Percentiles rank a stretch among this genome's conserved stretches.
Conservation (phyloP, 345 rosid genomes). For the Lepidium didymum region DNA sequence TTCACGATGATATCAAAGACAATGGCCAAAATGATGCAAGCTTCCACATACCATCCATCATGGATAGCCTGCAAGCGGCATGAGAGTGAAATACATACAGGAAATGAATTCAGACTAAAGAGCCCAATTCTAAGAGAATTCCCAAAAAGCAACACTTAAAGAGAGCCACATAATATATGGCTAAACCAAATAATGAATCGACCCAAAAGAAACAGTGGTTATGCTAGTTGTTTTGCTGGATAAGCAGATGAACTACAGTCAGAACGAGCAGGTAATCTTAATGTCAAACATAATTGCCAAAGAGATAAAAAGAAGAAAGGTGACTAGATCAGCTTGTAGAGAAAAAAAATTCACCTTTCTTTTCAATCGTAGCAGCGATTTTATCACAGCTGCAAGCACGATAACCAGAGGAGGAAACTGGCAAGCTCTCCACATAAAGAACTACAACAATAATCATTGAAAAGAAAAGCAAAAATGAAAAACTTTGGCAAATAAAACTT, state of each 20-base stretch:
- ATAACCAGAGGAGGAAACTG: conserved; percentile 60
- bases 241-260: no score
- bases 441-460: conserved; percentile 24
- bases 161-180: background rate
- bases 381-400: conserved; percentile 49
- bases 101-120: background rate
- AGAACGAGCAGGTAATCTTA: no score
- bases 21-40: conserved; percentile 62
- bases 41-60: conserved; percentile 74
- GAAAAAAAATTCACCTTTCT: conserved; percentile 40
- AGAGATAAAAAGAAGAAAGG: background rate
- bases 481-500: background rate
- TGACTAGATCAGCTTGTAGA: background rate
- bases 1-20: conserved; percentile 65
- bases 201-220: background rate
- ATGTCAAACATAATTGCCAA: no score
- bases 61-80: conserved; percentile 40
- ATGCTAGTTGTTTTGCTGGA: no score
- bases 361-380: conserved; percentile 51
- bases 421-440: conserved; percentile 81
- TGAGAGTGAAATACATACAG: background rate
- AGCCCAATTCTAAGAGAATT: background rate
- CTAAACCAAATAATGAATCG: background rate
- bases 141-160: background rate
- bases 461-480: background rate